A percentile compares a stretch with the other conserved stretches of the same genome.
Conservation (phyloP, 768 basidiomycete genomes). For the Aureoboletus auriporus region DNA sequence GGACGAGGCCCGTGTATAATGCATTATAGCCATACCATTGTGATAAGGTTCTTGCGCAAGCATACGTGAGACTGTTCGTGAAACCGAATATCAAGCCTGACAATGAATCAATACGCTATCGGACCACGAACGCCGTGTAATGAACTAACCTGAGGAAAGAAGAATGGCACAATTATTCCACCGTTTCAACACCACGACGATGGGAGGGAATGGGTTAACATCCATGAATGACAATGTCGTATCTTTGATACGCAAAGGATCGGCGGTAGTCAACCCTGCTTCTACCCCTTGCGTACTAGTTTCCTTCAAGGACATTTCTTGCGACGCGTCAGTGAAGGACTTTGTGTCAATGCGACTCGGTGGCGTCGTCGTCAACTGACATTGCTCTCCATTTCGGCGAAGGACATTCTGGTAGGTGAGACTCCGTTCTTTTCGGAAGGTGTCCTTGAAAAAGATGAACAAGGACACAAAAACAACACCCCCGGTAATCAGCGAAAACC, state of each 20-base stretch:
- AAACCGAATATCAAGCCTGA: slow-evolving; percentile 72
- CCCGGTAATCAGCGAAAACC: slow-evolving; percentile 67
- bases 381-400: slow-evolving; percentile 36
- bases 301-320: slow-evolving; percentile 1
- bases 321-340: slow-evolving; percentile 3
- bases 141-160: slow-evolving; percentile 20
- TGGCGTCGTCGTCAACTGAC: slow-evolving; percentile 6
- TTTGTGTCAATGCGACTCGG: not conserved
- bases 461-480: slow-evolving; percentile 54
- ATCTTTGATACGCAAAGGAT: slow-evolving; percentile 17
- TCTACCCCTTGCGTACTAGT: not conserved
- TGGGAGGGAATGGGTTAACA: slow-evolving; percentile 67
- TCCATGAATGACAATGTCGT: slow-evolving; percentile 60
- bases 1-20: slow-evolving; percentile 69
- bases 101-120: not conserved
- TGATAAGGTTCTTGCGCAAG: slow-evolving; percentile 66
- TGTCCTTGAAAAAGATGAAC: slow-evolving; percentile 70
- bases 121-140: not conserved
- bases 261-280: not conserved
- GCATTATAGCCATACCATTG: slow-evolving; percentile 62
- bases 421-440: slow-evolving; percentile 79
- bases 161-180: slow-evolving; percentile 68
- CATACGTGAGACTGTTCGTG: slow-evolving; percentile 67
- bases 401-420: slow-evolving; percentile 70
- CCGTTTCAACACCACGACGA: slow-evolving; percentile 52